Base-by-base conservation (phyloP, 202 grass and related monocot species). In the Brachypodium distachyon region DNA sequence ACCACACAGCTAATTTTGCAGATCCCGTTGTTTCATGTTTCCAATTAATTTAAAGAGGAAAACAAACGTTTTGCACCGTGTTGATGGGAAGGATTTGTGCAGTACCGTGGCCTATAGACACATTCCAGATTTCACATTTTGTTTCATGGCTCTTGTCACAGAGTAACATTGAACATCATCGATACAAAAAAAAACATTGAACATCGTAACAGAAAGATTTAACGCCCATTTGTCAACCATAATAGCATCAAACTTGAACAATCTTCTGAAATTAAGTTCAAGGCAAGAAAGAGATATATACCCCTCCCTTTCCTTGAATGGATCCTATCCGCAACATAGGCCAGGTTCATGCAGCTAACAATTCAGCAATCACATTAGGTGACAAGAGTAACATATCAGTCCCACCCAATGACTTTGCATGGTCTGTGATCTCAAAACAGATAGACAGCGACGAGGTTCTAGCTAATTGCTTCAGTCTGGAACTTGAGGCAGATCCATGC, bases 401-500 rank as follows among this genome's bases (percentile, higher is more conserved):
- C 33, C 22, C 51, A 49, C 4, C 11, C 19, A 73, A 28, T 9
- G 8, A 41, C 39, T 54, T 64, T n/a, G 25, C 9, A 21, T 43
- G 9, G 31, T 61, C 16, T 70, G 49, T 5, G 6, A 26, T n/a
- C n/a, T n/a, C n/a, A n/a, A n/a, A n/a, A n/a, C n/a, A n/a, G n/a
- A n/a, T n/a, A 54, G 58, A 14, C 12, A 47, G 60, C 18, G 50
- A 48, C 39, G 22, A 46, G 9, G 7, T 2, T 48, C 57, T 83
- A 90, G 46, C 79, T 67, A 33, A n/a, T n/a, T n/a, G 86, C 57
- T 56, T 90, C 63, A 0, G 90, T 93, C 38, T 97, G 85, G 2
- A 97, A 97, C 72, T 90, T 97, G 50, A 97, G 81, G 79, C 80
- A 86, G 70, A 97, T 90, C 11, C 87, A 93, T 97, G 81, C 87